A percentile compares a stretch with the other conserved stretches of the same genome.
phyloP scores from a whole-genome alignment of 139 green algal species.

The Chloropicon primus region DNA sequence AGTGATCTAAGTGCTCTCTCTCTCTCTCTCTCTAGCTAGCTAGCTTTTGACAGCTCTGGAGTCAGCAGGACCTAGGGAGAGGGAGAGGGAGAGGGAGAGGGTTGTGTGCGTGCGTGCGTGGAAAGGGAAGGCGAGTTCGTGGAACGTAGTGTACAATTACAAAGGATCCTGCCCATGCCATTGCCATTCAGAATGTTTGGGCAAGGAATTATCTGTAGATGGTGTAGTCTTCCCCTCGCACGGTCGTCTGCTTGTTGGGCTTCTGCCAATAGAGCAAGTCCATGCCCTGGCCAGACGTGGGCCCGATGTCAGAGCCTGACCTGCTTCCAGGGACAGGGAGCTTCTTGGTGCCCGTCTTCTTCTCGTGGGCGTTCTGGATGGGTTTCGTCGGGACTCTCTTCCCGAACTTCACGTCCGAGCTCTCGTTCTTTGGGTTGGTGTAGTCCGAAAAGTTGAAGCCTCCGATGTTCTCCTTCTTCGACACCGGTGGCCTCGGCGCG shows the following conservation, averaged over 20 bases:
- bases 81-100: too few relatives aligned
- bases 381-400: neutral
- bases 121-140: too few relatives aligned
- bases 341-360: neutral
- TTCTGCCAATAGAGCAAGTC: neutral
- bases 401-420: neutral
- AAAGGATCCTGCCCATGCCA: too few relatives aligned
- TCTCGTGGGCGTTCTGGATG: neutral
- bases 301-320: neutral
- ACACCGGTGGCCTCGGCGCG: neutral
- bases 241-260: neutral
- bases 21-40: too few relatives aligned
- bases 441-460: neutral
- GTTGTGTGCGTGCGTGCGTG: too few relatives aligned
- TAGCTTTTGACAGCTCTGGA: too few relatives aligned
- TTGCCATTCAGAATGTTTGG: too few relatives aligned
- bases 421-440: too few relatives aligned
- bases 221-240: neutral
- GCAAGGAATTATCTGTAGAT: too few relatives aligned
- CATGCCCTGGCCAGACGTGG: neutral
- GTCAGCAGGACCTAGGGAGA: too few relatives aligned
- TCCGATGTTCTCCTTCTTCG: neutral
- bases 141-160: too few relatives aligned
- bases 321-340: neutral
- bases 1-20: too few relatives aligned